Conservation (phyloP, 2,329 filamentous ascomycete species). For the Capronia epimyces region DNA sequence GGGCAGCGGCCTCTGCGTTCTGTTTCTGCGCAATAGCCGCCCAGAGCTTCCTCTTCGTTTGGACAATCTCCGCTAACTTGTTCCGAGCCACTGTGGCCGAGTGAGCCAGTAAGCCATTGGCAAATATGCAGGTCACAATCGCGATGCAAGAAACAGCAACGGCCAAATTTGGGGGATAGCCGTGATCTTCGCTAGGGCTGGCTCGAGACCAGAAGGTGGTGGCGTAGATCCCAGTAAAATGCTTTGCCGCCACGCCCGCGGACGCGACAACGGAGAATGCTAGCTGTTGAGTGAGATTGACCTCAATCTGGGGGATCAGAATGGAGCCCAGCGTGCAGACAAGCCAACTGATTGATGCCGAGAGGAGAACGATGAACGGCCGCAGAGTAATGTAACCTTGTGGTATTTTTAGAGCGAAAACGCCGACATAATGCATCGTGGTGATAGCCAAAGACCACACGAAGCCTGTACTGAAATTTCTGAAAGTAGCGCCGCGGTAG, state of each 20-base stretch:
- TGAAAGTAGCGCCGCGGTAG: constrained; percentile 27
- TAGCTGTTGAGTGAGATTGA: constrained; percentile 32
- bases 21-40: constrained; percentile 34
- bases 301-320: constrained; percentile 34
- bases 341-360: constrained; percentile 33
- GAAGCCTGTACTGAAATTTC: constrained; percentile 32
- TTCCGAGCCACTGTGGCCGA: constrained; percentile 35
- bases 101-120: constrained; percentile 35
- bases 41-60: constrained; percentile 34
- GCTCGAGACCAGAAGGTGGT: constrained; percentile 32
- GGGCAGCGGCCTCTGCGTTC: constrained; percentile 33
- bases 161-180: constrained; percentile 33
- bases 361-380: constrained; percentile 30
- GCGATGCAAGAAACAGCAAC: constrained; percentile 33
- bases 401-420: constrained; percentile 32
- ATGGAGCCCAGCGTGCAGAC: constrained; percentile 34
- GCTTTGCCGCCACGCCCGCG: constrained; percentile 35
- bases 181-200: constrained; percentile 27
- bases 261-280: constrained; percentile 33
- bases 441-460: constrained; percentile 35
- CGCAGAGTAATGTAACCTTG: constrained; percentile 30
- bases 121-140: constrained; percentile 34
- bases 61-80: constrained; percentile 35
- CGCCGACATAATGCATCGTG: constrained; percentile 35
- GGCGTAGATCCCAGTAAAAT: constrained; percentile 35